Evolutionary conservation across 805 yeast genomes (phyloP).

Genomic region (Yarrowia sp.): DNA sequence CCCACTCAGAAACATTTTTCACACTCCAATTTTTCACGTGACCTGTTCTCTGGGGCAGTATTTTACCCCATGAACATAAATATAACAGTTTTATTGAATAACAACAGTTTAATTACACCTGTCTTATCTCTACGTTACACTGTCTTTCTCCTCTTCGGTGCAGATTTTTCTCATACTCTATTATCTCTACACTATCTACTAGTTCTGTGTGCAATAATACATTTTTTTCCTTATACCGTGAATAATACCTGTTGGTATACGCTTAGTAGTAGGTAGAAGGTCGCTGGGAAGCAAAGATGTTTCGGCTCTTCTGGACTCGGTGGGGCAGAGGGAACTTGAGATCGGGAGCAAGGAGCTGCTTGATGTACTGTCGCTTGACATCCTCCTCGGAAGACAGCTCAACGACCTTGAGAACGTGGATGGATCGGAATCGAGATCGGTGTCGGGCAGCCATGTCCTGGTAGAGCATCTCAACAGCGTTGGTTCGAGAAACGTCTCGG

Average conservation of each 20-base stretch:
- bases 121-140: background rate
- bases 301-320: slow-evolving; percentile 91
- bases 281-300: slow-evolving; percentile 85
- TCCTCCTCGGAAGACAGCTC: slow-evolving; percentile 97
- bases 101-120: background rate
- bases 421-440: slow-evolving; percentile 99
- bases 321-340: slow-evolving; percentile 99
- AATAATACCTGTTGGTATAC: background rate
- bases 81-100: too few relatives aligned
- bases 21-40: too few relatives aligned
- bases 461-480: slow-evolving; percentile 98
- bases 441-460: slow-evolving; percentile 99
- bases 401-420: slow-evolving; percentile 99
- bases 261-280: slow-evolving; percentile 96
- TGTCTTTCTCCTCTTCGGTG: background rate
- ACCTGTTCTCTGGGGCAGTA: too few relatives aligned
- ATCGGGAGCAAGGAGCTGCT: slow-evolving; percentile 92
- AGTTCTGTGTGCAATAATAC: slow-evolving; percentile 19
- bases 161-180: background rate
- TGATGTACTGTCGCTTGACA: slow-evolving; percentile 98
- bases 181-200: too few relatives aligned
- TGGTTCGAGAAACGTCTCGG: slow-evolving; percentile 99
- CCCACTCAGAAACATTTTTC: too few relatives aligned
- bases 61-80: too few relatives aligned
- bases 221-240: slow-evolving; percentile 9